Evolutionary conservation across 257 asterid species (phyloP), one percentile per base, ranked within the genome.

Genomic region (Verbena officinalis): DNA sequence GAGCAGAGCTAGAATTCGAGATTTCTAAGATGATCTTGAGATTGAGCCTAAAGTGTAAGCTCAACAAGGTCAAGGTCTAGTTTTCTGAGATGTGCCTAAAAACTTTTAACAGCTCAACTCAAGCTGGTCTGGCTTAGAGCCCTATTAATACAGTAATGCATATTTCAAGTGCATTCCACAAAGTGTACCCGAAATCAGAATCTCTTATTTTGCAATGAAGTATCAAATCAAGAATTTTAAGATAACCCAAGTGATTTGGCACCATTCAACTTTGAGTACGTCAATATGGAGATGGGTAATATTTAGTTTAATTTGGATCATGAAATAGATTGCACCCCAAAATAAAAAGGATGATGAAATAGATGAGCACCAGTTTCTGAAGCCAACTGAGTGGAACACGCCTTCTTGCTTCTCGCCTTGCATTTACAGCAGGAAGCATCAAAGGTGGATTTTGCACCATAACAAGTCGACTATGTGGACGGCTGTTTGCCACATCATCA

Each of bases 301-400:
- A 43, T 34, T 27, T 42, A 43, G 43, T 45, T 57, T 13, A 6
- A 24, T 43, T 30, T 5, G 57, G 73, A 53, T 20, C 54, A 49
- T 14, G 69, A 4, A 71, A 50, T 16, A 54, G 52, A 48, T 42
- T n/a, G n/a, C n/a, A n/a, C n/a, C n/a, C n/a, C n/a, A n/a, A n/a
- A n/a, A n/a, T n/a, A n/a, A n/a, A n/a, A n/a, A 8, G 57, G 73
- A 53, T 20, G 55, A 49, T 14, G 69, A 4, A 71, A 50, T 16
- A 54, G 52, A 48, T 42, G 40, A 36, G 70, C 59, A 92, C 97
- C 97, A 87, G 75, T 77, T 84, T 89, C 31, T 81, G 85, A 57
- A 92, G 91, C 96, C 97, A 90, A 76, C 86, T 83, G 53, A 72
- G 84, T 46, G 93, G 84, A 50, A 57, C 73, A 48, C 83, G 86